Percentiles rank a stretch among this genome's conserved stretches.
Conservation (phyloP, 441 rosid species). For the Croton setiger region DNA sequence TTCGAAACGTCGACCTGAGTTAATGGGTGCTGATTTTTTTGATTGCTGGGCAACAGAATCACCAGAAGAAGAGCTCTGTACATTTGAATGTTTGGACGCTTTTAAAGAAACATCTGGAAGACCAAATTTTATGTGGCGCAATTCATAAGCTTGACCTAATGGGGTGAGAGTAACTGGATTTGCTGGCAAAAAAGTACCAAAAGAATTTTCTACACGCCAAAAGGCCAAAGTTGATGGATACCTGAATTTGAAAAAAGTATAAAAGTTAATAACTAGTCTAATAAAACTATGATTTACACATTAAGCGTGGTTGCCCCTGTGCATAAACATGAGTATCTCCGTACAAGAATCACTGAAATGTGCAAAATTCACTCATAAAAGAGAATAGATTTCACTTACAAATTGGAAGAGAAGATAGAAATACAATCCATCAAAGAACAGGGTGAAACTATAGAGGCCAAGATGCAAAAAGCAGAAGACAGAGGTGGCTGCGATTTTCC, state of each 20-base stretch:
- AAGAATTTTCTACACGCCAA: conserved; percentile 92
- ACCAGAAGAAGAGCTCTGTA: conserved; percentile 35
- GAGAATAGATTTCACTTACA: conserved; percentile 43
- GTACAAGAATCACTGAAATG: not conserved
- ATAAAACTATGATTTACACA: not conserved
- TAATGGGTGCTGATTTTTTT: conserved; percentile 35
- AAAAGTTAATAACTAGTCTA: not conserved
- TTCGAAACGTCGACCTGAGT: conserved; percentile 66
- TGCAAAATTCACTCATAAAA: not conserved
- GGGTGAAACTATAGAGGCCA: conserved; percentile 74
- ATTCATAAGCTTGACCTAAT: conserved; percentile 68
- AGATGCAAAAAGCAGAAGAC: conserved; percentile 77
- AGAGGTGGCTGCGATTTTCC: conserved; percentile 67
- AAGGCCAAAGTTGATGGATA: conserved; percentile 61
- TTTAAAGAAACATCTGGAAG: conserved; percentile 42
- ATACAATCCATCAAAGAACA: conserved; percentile 89
- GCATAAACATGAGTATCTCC: not conserved
- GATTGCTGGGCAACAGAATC: conserved; percentile 29
- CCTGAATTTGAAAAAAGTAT: conserved; percentile 38
- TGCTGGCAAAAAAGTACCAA: conserved; percentile 86
- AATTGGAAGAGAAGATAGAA: conserved; percentile 47
- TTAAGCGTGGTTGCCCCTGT: too few relatives aligned
- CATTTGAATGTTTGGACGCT: conserved; percentile 35
- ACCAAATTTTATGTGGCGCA: conserved; percentile 65
- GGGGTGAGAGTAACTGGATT: conserved; percentile 50